A percentile compares a stretch with the other conserved stretches of the same genome.
Evolutionary conservation across 2,329 filamentous ascomycete genomes (phyloP).

Genomic region (Pyrenochaeta sp.): DNA sequence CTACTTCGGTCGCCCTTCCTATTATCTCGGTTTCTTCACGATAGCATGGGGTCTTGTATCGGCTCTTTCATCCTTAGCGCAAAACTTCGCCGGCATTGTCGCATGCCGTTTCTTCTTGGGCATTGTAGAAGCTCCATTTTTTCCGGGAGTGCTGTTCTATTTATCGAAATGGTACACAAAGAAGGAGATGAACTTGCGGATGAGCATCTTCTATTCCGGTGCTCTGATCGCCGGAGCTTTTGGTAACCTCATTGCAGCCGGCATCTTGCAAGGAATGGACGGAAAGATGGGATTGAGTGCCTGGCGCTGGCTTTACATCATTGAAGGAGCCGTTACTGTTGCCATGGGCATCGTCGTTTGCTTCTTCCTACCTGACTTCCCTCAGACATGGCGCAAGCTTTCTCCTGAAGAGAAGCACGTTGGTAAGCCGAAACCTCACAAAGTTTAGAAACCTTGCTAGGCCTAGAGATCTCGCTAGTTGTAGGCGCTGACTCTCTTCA

Average conservation of each 20-base stretch:
- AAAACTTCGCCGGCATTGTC: slow-evolving; percentile 40
- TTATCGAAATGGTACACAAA: slow-evolving; percentile 59
- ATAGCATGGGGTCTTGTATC: slow-evolving; percentile 43
- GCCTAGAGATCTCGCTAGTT: no score
- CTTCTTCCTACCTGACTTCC: slow-evolving; percentile 50
- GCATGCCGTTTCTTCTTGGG: slow-evolving; percentile 38
- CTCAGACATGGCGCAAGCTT: slow-evolving; percentile 49
- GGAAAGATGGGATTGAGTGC: slow-evolving; percentile 38
- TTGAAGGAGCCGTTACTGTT: slow-evolving; percentile 48
- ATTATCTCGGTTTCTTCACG: slow-evolving; percentile 43
- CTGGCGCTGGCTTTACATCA: slow-evolving; percentile 49
- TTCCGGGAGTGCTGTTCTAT: slow-evolving; percentile 31
- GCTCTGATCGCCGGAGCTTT: slow-evolving; percentile 59
- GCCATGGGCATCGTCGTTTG: slow-evolving; percentile 41
- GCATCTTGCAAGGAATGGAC: slow-evolving; percentile 52
- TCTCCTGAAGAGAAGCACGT: slow-evolving; percentile 53
- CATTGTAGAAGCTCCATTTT: slow-evolving; percentile 39
- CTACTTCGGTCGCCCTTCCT: slow-evolving; percentile 2
- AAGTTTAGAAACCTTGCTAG: no score
- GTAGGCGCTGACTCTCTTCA: no score
- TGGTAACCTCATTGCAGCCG: slow-evolving; percentile 62
- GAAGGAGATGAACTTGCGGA: slow-evolving; percentile 59
- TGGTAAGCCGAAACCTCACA: neutral
- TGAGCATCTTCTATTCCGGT: slow-evolving; percentile 62
- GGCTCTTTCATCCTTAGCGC: slow-evolving; percentile 31